Evolutionary conservation across 2,329 filamentous ascomycete species (phyloP).

Genomic region (Ilyonectria mors-panacis): DNA sequence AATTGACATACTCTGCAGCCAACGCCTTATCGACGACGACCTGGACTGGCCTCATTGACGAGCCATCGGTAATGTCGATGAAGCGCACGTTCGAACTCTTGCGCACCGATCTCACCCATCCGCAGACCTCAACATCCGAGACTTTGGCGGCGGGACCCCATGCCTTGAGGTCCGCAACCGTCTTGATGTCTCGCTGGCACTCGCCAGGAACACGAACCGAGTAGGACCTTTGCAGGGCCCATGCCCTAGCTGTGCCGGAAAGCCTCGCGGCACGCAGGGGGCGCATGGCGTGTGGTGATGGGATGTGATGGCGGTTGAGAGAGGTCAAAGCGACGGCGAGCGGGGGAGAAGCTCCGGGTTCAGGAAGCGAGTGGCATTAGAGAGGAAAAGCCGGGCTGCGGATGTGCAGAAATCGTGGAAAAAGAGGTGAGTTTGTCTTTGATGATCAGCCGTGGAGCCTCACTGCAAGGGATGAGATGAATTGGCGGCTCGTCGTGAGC

Average conservation of each 20-base stretch:
- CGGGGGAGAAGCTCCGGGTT: slow-evolving; percentile 6
- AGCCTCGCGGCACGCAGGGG: slow-evolving; percentile 36
- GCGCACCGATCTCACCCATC: slow-evolving; percentile 87
- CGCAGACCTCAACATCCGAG: slow-evolving; percentile 75
- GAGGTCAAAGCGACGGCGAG: background rate
- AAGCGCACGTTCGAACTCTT: slow-evolving; percentile 90
- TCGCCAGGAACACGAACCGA: slow-evolving; percentile 52
- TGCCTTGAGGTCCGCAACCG: slow-evolving; percentile 70
- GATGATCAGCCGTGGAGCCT: slow-evolving; percentile 1
- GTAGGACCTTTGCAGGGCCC: slow-evolving; percentile 45
- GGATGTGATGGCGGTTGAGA: slow-evolving; percentile 10
- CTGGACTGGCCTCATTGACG: slow-evolving; percentile 83
- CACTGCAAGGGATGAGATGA: slow-evolving; percentile 17
- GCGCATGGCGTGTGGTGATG: slow-evolving; percentile 39
- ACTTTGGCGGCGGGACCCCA: slow-evolving; percentile 62
- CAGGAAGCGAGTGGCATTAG: background rate
- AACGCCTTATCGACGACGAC: slow-evolving; percentile 81
- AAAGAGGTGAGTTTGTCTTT: background rate
- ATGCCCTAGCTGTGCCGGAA: slow-evolving; percentile 24
- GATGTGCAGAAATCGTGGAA: background rate
- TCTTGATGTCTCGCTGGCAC: slow-evolving; percentile 54
- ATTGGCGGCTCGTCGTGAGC: slow-evolving; percentile 7
- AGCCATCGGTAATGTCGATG: slow-evolving; percentile 89
- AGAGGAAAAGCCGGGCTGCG: background rate
- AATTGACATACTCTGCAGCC: slow-evolving; percentile 76